These are phyloP conservation scores for Suhomyces bolitotheri DNA, from an alignment of 1,139 yeast species.

Conservation along the genomic window DNA sequence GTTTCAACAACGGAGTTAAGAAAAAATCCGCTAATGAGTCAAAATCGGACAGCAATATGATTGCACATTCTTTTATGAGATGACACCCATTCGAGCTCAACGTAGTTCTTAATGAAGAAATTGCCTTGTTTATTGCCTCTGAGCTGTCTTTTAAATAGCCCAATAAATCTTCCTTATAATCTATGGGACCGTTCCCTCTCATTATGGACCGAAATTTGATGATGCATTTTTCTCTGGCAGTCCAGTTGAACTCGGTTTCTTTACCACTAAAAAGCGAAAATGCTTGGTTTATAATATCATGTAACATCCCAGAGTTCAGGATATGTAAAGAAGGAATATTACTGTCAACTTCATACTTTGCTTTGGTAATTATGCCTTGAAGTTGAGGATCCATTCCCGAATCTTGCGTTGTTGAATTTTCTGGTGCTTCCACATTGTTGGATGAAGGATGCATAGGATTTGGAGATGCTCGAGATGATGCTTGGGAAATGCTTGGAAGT, in stretches of 20 bases:
- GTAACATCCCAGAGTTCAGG: constrained; percentile 19
- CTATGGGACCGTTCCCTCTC: constrained; percentile 52
- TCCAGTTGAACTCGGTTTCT: constrained; percentile 92
- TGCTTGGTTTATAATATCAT: constrained; percentile 20
- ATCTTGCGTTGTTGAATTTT: neutral
- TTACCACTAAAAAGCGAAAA: constrained; percentile 59
- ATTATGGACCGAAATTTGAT: constrained; percentile 57
- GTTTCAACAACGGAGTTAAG: constrained; percentile 56
- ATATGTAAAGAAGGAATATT: constrained; percentile 24
- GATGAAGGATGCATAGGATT: neutral
- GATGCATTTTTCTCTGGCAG: constrained; percentile 63
- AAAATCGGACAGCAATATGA: constrained; percentile 46
- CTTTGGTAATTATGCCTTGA: constrained; percentile 13
- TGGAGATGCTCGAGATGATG: neutral
- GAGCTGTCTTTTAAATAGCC: constrained; percentile 43
- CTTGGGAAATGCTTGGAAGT: neutral
- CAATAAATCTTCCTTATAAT: constrained; percentile 46
- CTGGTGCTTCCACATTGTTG: neutral
- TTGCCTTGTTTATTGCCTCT: constrained; percentile 69
- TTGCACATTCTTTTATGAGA: constrained; percentile 70
- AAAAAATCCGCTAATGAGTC: constrained; percentile 66
- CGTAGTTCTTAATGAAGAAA: constrained; percentile 79
- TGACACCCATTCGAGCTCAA: constrained; percentile 76
- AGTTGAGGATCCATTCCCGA: constrained; percentile 10
- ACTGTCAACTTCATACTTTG: constrained; percentile 29